Evolutionary conservation across 2,329 filamentous ascomycete genomes (phyloP).

Genomic region (Penicillium sp.): DNA sequence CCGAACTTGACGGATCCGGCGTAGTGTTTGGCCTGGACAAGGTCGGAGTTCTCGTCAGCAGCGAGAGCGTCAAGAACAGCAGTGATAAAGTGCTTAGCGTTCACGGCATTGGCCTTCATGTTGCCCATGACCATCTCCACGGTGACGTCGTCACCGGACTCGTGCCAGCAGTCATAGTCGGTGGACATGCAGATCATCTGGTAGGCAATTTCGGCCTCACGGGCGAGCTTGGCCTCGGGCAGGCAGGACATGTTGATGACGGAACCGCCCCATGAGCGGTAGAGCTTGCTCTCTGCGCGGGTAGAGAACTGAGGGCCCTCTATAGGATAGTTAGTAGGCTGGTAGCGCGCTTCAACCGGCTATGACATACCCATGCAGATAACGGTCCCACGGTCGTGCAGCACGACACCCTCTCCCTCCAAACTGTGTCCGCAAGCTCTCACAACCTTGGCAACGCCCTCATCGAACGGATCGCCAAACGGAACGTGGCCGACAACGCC

Average conservation of each 20-base stretch:
- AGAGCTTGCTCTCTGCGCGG: slow-evolving; percentile 92
- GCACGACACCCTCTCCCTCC: slow-evolving; percentile 79
- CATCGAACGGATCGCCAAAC: slow-evolving; percentile 95
- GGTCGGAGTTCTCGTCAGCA: slow-evolving; percentile 74
- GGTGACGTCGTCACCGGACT: slow-evolving; percentile 76
- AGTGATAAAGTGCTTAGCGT: slow-evolving; percentile 82
- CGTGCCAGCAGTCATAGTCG: slow-evolving; percentile 98
- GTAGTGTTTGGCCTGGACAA: slow-evolving; percentile 81
- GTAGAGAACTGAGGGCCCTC: slow-evolving; percentile 99
- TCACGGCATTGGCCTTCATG: slow-evolving; percentile 91
- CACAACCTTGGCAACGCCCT: slow-evolving; percentile 74
- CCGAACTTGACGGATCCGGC: slow-evolving; percentile 77
- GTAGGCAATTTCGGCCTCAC: slow-evolving; percentile 94
- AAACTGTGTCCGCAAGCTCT: slow-evolving; percentile 75
- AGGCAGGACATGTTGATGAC: slow-evolving; percentile 99
- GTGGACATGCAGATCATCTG: slow-evolving; percentile 99
- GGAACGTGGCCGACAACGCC: slow-evolving; percentile 93
- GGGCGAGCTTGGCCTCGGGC: slow-evolving; percentile 93
- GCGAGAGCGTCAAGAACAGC: slow-evolving; percentile 86
- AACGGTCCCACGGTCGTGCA: slow-evolving; percentile 84
- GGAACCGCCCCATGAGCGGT: slow-evolving; percentile 88
- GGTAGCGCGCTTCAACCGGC: not conserved
- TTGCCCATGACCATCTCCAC: slow-evolving; percentile 97
- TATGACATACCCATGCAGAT: slow-evolving; percentile 81
- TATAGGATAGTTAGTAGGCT: slow-evolving; percentile 37